phyloP scores from a whole-genome alignment of 2,329 filamentous ascomycete species.

The Aspergillus ruber region DNA sequence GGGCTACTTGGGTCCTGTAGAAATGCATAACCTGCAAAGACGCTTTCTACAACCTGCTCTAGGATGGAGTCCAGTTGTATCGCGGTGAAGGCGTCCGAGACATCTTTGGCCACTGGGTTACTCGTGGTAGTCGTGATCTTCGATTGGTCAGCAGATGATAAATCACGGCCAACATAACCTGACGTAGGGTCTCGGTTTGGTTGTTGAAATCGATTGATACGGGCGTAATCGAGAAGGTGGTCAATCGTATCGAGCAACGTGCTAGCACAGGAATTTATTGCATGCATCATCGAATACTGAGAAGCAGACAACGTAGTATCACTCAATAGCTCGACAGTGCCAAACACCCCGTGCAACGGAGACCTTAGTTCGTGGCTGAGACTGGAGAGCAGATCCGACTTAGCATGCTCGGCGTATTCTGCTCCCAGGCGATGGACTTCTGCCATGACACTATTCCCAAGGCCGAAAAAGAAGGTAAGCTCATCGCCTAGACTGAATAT shows the following conservation, averaged over 20 bases:
- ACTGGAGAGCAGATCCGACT: constrained; percentile 27
- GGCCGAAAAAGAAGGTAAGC: constrained; percentile 22
- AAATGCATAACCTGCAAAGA: constrained; percentile 14
- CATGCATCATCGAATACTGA: constrained; percentile 26
- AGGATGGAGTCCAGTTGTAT: constrained; percentile 8
- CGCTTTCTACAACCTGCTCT: constrained; percentile 13
- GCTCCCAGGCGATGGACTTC: constrained; percentile 26
- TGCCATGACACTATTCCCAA: constrained; percentile 29
- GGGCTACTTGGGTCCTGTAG: background rate
- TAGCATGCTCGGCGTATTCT: constrained; percentile 24
- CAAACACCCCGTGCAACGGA: constrained; percentile 32
- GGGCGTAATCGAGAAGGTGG: constrained; percentile 27
- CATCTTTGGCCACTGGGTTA: background rate
- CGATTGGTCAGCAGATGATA: background rate
- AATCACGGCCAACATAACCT: background rate
- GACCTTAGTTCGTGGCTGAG: constrained; percentile 32
- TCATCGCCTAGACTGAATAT: constrained; percentile 22
- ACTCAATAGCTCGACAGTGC: constrained; percentile 25
- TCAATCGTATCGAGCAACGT: constrained; percentile 40
- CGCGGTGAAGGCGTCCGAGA: constrained; percentile 4
- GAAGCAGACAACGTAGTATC: constrained; percentile 22
- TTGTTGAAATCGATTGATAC: constrained; percentile 18
- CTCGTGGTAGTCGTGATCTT: background rate
- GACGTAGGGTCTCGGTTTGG: background rate
- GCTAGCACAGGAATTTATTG: constrained; percentile 35